phyloP scores from a whole-genome alignment of 2,329 filamentous ascomycete species.

The Periconia sp. region DNA sequence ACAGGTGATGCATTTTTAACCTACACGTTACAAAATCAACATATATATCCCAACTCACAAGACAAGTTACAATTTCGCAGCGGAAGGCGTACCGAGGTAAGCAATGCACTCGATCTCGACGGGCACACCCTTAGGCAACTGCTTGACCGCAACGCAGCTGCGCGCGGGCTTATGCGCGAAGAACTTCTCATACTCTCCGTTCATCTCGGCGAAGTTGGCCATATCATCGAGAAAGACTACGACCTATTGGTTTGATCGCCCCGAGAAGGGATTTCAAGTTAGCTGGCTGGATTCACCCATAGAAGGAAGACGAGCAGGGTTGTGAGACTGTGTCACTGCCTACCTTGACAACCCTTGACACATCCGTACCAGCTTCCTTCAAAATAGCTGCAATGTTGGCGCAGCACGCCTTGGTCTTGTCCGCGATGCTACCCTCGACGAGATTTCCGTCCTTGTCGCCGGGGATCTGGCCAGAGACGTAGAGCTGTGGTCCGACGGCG shows the following conservation, averaged over 20 bases:
- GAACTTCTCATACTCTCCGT: slow-evolving; percentile 80
- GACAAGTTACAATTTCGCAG: slow-evolving; percentile 1
- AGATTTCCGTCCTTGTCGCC: slow-evolving; percentile 63
- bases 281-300: background rate
- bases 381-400: slow-evolving; percentile 85
- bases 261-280: background rate
- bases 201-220: slow-evolving; percentile 85
- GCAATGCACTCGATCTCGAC: slow-evolving; percentile 92
- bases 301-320: background rate
- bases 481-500: slow-evolving; percentile 68
- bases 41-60: background rate
- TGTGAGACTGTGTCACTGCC: background rate
- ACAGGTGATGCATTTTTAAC: too few species aligned
- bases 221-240: slow-evolving; percentile 88
- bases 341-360: slow-evolving; percentile 85
- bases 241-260: slow-evolving; percentile 30
- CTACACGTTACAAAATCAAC: background rate
- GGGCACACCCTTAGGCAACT: slow-evolving; percentile 80
- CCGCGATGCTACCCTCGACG: slow-evolving; percentile 64
- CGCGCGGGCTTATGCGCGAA: slow-evolving; percentile 82
- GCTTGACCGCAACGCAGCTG: slow-evolving; percentile 87
- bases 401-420: slow-evolving; percentile 71
- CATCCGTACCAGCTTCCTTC: slow-evolving; percentile 73
- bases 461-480: slow-evolving; percentile 77
- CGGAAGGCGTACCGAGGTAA: slow-evolving; percentile 40